Percentiles rank a stretch among this genome's conserved stretches.
phyloP scores from a whole-genome alignment of 176 grass and related monocot species.

The Lolium rigidum region DNA sequence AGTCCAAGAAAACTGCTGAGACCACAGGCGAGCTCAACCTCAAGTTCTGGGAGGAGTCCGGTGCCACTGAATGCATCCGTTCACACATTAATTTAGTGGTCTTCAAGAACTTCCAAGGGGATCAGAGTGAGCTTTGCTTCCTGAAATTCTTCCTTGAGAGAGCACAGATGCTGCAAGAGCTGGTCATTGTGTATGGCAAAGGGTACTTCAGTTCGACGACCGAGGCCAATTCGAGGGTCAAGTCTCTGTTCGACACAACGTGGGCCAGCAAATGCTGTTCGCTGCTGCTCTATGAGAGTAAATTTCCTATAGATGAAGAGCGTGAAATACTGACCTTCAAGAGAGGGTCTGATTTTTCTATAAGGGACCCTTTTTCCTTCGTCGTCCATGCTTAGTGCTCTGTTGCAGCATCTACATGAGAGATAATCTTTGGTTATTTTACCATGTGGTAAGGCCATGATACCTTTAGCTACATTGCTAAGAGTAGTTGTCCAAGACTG shows the following conservation, averaged over 20 bases:
- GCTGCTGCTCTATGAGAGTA: not conserved
- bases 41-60: constrained; percentile 6
- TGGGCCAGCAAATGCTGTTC: not conserved
- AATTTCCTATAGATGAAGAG: not conserved
- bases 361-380: not conserved
- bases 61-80: not conserved
- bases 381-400: not conserved
- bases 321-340: not conserved
- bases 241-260: not conserved
- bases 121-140: not conserved
- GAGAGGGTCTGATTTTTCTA: constrained; percentile 1
- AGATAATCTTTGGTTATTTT: not conserved
- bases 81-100: not conserved
- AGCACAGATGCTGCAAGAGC: not conserved
- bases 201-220: not conserved
- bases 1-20: not conserved
- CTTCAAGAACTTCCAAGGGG: not conserved
- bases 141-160: constrained; percentile 2
- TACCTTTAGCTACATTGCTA: not conserved
- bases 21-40: not conserved
- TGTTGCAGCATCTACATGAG: not conserved
- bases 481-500: not conserved
- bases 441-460: not conserved
- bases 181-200: not conserved
- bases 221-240: not conserved